These are phyloP conservation scores for Rhizopogon sp. DNA, from an alignment of 768 basidiomycete genomes.

Conservation along the genomic window DNA sequence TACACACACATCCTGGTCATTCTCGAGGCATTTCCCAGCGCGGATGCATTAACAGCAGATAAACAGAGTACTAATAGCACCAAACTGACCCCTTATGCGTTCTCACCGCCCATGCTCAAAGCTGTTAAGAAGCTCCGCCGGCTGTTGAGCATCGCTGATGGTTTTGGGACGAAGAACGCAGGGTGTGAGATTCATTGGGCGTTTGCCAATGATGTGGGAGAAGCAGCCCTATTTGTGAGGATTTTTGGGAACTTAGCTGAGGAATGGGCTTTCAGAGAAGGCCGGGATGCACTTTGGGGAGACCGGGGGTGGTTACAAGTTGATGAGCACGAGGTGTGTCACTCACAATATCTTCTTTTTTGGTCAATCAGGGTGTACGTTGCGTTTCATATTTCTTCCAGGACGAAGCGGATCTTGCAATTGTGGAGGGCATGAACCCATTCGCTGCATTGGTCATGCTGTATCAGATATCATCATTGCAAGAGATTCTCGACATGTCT, in stretches of 20 bases:
- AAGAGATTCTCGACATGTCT: constrained; percentile 49
- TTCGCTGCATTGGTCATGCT: constrained; percentile 67
- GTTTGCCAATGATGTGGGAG: constrained; percentile 56
- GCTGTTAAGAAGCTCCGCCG: constrained; percentile 65
- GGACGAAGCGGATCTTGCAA: constrained; percentile 59
- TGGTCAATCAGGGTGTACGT: constrained; percentile 7
- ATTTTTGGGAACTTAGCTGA: constrained; percentile 57
- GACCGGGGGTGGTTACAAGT: constrained; percentile 57
- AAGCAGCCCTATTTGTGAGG: constrained; percentile 53
- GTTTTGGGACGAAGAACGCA: constrained; percentile 43
- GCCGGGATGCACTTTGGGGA: constrained; percentile 44
- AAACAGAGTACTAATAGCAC: constrained; percentile 1
- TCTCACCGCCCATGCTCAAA: constrained; percentile 63
- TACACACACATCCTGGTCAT: constrained; percentile 52
- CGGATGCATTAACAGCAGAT: constrained; percentile 28
- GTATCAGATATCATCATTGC: constrained; percentile 42
- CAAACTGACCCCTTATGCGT: constrained; percentile 33
- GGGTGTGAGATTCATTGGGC: constrained; percentile 45
- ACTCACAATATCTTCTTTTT: not conserved
- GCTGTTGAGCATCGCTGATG: constrained; percentile 58
- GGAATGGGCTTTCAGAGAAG: constrained; percentile 34
- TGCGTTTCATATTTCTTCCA: constrained; percentile 17
- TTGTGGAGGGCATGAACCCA: constrained; percentile 58
- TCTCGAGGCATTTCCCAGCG: constrained; percentile 62
- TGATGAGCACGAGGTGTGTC: constrained; percentile 47